Evolutionary conservation across 345 rosid genomes (phyloP).

Genomic region (Balakata baccata): DNA sequence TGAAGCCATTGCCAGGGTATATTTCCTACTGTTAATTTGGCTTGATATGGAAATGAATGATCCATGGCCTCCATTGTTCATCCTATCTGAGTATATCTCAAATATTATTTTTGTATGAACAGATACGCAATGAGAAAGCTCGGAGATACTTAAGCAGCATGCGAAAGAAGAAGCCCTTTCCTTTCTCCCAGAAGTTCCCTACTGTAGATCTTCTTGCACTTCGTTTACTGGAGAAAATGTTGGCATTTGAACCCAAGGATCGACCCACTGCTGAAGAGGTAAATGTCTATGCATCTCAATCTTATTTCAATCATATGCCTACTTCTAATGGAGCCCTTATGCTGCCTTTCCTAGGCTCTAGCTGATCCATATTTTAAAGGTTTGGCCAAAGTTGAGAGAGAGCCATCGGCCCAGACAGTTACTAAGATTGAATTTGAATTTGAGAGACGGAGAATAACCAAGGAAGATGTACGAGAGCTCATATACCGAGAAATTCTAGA

Average conservation of each 20-base stretch:
- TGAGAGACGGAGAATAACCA: conserved; percentile 90
- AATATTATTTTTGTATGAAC: conserved; percentile 21
- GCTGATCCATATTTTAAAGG: conserved; percentile 93
- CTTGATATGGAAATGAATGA: background rate
- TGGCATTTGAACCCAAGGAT: conserved; percentile 91
- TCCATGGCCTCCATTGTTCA: background rate
- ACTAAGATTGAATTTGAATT: conserved; percentile 95
- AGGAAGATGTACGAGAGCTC: conserved; percentile 92
- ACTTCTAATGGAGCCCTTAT: conserved; percentile 14
- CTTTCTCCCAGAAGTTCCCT: conserved; percentile 84
- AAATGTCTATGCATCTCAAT: background rate
- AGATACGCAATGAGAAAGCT: conserved; percentile 98
- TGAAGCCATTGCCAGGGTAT: conserved; percentile 90
- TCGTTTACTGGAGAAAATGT: conserved; percentile 79
- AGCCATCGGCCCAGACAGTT: conserved; percentile 93
- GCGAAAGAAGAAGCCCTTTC: conserved; percentile 84
- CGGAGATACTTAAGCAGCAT: conserved; percentile 90
- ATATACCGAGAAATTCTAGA: conserved; percentile 89
- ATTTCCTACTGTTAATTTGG: conserved; percentile 14
- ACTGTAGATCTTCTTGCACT: conserved; percentile 91
- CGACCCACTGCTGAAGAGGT: conserved; percentile 95
- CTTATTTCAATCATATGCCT: conserved; percentile 10
- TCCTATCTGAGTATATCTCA: conserved; percentile 17
- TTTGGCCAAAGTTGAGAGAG: conserved; percentile 91
- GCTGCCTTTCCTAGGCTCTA: conserved; percentile 74